Conservation (phyloP, 2,329 filamentous ascomycete species). For the Aspergillus japonicus region DNA sequence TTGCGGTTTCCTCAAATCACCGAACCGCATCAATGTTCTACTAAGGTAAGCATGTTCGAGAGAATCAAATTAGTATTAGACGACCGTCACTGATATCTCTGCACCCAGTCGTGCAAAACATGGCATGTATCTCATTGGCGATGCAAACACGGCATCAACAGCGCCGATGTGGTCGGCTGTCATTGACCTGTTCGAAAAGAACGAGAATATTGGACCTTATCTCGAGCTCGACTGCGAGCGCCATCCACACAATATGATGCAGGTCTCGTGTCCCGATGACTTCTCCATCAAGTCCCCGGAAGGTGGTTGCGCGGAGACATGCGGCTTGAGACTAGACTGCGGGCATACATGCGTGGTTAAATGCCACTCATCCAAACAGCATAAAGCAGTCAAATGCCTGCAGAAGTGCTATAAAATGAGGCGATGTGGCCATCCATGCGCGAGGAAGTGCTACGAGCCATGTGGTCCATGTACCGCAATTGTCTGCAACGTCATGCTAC, state of each 20-base stretch:
- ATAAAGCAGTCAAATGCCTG: constrained; percentile 11
- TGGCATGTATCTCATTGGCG: constrained; percentile 19
- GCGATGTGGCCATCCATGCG: constrained; percentile 13
- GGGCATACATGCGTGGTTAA: constrained; percentile 14
- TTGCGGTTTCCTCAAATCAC: constrained; percentile 7
- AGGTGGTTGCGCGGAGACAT: constrained; percentile 8
- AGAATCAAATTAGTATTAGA: not conserved
- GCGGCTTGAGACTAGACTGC: constrained; percentile 7
- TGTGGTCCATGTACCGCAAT: constrained; percentile 8
- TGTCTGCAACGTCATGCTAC: constrained; percentile 1
- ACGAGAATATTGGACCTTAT: constrained; percentile 4
- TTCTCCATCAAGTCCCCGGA: constrained; percentile 6
- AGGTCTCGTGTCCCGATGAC: constrained; percentile 4
- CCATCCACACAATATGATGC: not conserved
- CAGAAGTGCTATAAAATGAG: constrained; percentile 8
- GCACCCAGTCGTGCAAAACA: constrained; percentile 14
- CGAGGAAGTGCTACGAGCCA: constrained; percentile 10
- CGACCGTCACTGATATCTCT: not conserved
- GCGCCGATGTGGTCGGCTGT: constrained; percentile 18
- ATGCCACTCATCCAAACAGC: constrained; percentile 14
- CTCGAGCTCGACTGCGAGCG: constrained; percentile 14
- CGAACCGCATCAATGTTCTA: constrained; percentile 13
- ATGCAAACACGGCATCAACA: constrained; percentile 11
- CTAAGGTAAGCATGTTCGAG: not conserved
- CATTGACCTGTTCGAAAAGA: not conserved